Base-by-base conservation (phyloP, 306 rosid genomes). In the Cicer bijugum region DNA sequence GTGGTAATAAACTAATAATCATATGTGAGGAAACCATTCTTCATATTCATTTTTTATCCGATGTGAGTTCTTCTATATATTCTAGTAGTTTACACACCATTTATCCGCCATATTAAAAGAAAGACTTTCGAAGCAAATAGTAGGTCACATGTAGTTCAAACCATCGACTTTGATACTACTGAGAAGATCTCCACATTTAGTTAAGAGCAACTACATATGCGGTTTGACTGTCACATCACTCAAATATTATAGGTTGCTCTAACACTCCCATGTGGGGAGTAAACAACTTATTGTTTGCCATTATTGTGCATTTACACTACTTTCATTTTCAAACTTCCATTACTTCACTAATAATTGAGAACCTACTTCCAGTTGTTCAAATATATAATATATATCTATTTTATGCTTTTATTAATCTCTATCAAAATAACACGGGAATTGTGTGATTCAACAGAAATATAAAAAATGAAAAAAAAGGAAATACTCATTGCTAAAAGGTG, bases 361-460 rank as follows among this genome's bases (percentile, higher is more conserved):
- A 51, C 46, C 44, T 66, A 23, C 46, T 43, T 20, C 67, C 65
- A 62, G 5, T 11, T 28, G 61, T 35, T 63, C 12, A 52, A 40
- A 39, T 23, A 16, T 58, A 17, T 17, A 17, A 17, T 17, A 17
- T 17, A 46, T 50, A 12, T 28, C 3, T 28, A 3, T 28, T 28
- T 28, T 3, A 55, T 61, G 14, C 12, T 71, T 40, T 50, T 82
- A 17, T 73, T 52, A 16, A 43, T 52, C 14, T 51, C 9, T 12
- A 60, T 67, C 51, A 33, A 33, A 51, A 51, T 77, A 67, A 77
- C 60, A 4, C 39, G 4, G 23, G 35, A 53, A 15, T 59, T 65
- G 35, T 35, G 17, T 43, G 51, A 56, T 70, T 46, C 71, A 68
- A 56, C 82, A 77, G 82, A 46, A 62, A 68, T 28, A 28, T 28